Evolutionary conservation across 176 grass and related monocot species (phyloP).

Genomic region (Carex pumila): DNA sequence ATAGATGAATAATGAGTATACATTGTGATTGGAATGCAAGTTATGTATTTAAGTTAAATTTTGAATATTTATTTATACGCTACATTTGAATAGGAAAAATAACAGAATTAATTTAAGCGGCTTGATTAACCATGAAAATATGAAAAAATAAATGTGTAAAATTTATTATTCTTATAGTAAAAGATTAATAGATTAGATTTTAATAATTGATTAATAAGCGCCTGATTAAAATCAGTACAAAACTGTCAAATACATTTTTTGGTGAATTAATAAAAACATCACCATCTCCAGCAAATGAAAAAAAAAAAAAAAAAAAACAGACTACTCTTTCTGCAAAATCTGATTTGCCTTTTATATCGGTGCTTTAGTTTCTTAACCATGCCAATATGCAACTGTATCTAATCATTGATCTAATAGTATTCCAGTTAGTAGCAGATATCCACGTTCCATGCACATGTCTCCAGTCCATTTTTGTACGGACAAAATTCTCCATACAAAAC

Average conservation of each 20-base stretch:
- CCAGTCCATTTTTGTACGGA: background rate
- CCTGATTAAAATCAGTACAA: background rate
- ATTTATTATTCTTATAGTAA: background rate
- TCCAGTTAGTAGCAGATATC: background rate
- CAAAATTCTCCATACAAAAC: background rate
- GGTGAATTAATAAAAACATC: background rate
- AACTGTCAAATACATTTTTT: background rate
- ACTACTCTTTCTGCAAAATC: background rate
- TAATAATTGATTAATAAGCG: background rate
- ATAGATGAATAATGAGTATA: background rate
- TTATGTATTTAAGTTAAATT: background rate
- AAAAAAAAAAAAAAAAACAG: background rate
- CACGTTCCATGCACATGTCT: background rate
- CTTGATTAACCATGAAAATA: background rate
- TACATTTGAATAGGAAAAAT: background rate
- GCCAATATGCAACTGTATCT: background rate
- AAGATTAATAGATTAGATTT: background rate
- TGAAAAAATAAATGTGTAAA: background rate
- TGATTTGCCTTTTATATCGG: background rate
- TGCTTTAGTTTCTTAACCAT: background rate
- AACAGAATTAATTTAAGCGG: background rate
- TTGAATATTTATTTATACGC: background rate
- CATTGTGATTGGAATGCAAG: background rate
- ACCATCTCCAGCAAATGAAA: background rate
- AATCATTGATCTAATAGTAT: constrained; percentile 22